These are phyloP conservation scores for Blepharisma japonicum DNA, from an alignment of 73 alveolate genomes.

Conservation along the genomic window DNA sequence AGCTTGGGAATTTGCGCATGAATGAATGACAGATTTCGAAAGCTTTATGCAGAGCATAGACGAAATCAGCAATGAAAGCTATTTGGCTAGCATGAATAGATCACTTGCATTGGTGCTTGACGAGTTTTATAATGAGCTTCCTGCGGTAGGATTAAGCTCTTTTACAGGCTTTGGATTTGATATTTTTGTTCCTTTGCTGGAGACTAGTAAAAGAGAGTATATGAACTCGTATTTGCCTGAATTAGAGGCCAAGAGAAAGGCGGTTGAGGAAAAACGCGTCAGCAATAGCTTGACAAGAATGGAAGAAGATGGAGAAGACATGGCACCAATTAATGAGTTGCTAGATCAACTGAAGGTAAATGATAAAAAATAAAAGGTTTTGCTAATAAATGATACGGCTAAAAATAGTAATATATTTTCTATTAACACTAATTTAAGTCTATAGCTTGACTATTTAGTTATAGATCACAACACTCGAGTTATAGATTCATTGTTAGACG, in stretches of 20 bases:
- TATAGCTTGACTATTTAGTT: too few species aligned
- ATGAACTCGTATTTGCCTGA: constrained; percentile 11
- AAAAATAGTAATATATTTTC: too few species aligned
- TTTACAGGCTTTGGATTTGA: constrained; percentile 79
- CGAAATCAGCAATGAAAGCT: constrained; percentile 47
- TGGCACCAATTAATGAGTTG: not conserved
- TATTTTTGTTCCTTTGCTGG: constrained; percentile 36
- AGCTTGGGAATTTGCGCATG: constrained; percentile 59
- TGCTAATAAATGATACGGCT: too few species aligned
- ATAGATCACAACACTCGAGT: too few species aligned
- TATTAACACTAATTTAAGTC: too few species aligned
- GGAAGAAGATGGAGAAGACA: constrained; percentile 18
- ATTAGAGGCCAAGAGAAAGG: not conserved
- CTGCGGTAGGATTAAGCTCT: constrained; percentile 67
- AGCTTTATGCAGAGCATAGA: constrained; percentile 57
- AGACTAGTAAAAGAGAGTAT: constrained; percentile 43
- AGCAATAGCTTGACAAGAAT: not conserved
- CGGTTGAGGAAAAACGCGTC: not conserved
- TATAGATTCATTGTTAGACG: too few species aligned
- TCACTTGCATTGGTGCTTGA: constrained; percentile 70
- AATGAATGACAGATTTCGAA: constrained; percentile 79
- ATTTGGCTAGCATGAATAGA: constrained; percentile 60
- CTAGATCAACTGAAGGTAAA: not conserved
- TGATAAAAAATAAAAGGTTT: too few species aligned
- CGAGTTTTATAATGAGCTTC: constrained; percentile 64